Evolutionary conservation across 1,284 basidiomycete species (phyloP), one percentile per base, ranked within the genome.

Genomic region (Testicularia cyperi): DNA sequence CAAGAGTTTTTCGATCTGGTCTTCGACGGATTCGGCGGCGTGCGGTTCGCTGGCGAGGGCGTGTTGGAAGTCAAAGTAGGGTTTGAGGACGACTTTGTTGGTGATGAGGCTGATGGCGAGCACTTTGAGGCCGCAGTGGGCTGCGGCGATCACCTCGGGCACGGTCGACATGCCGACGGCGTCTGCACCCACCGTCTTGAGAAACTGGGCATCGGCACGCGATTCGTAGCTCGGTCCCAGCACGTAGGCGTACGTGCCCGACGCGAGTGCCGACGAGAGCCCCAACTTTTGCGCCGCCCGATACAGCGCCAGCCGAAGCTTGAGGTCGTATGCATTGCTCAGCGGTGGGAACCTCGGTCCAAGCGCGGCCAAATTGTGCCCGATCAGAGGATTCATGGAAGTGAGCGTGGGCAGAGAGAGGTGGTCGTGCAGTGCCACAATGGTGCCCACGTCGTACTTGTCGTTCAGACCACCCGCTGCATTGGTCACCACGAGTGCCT

Each of bases 151-250:
- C n/a, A 90, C 88, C 78, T 91, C 88, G 0, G 88, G 88, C n/a
- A 90, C 83, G 0, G 89, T 91, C 62, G 86, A 88, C 88, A 91
- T 90, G 3, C 88, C 88, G 2, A 90, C 88, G 7, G 89, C 86
- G 66, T 89, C 88, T 14, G 65, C 68, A 10, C 68, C 68, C 6
- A 53, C 52, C 9, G 23, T 29, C 7, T 54, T 49, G 6, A 71
- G 37, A 34, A 68, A 67, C 4, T 34, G 27, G 7, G 60, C 65
- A 23, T 71, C 68, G 14, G 64, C 64, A 6, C 68, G 83, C 0
- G 86, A 87, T 77, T 91, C 89, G 74, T 90, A 91, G 5, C 87
- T 86, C 1, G 88, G 88, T 2, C 72, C 72, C 20, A 83, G 82
- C 28, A 91, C 89, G 86, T 88, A 90, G 4, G 88, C 88, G 64